Percentiles rank a stretch among this genome's conserved stretches.
Evolutionary conservation across 2,329 filamentous ascomycete genomes (phyloP).

Genomic region (Xylariaceae sp.): DNA sequence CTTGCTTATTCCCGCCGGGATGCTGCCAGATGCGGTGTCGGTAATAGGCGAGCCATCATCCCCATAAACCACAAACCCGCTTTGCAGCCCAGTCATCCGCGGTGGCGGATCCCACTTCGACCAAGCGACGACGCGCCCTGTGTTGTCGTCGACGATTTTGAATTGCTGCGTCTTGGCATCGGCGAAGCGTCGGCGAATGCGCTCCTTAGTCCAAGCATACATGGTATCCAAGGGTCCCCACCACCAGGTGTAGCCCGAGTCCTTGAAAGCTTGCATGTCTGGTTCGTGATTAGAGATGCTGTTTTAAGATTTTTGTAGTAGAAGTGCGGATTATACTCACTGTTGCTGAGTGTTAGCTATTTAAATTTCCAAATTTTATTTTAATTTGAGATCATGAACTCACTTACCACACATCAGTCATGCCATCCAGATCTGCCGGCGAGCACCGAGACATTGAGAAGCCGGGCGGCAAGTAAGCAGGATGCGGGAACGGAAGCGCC

Average conservation of each 20-base stretch:
- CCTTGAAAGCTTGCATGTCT: slow-evolving; percentile 27
- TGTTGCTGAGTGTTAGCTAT: too few species aligned
- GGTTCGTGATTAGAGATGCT: too few species aligned
- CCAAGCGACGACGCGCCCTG: slow-evolving; percentile 22
- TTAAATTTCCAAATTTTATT: too few species aligned
- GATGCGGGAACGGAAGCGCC: slow-evolving; percentile 11
- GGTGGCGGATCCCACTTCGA: slow-evolving; percentile 26
- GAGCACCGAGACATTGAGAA: slow-evolving; percentile 22
- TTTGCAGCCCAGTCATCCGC: slow-evolving; percentile 15
- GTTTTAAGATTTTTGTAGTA: too few species aligned
- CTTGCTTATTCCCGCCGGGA: neutral
- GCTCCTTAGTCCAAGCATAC: slow-evolving; percentile 23
- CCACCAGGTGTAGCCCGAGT: slow-evolving; percentile 27
- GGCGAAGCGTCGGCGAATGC: slow-evolving; percentile 24
- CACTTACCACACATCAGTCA: slow-evolving; percentile 25
- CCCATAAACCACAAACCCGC: slow-evolving; percentile 22
- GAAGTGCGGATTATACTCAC: too few species aligned
- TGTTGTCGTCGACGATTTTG: slow-evolving; percentile 24
- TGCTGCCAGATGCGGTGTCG: neutral
- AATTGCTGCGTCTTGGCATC: slow-evolving; percentile 25
- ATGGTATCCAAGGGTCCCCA: slow-evolving; percentile 23
- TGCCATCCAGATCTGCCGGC: slow-evolving; percentile 21
- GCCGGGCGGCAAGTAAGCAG: slow-evolving; percentile 16
- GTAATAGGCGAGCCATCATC: slow-evolving; percentile 11
- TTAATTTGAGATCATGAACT: too few species aligned